Evolutionary conservation across 495 filamentous ascomycete genomes (phyloP).

Genomic region (Xylaria bambusicola): DNA sequence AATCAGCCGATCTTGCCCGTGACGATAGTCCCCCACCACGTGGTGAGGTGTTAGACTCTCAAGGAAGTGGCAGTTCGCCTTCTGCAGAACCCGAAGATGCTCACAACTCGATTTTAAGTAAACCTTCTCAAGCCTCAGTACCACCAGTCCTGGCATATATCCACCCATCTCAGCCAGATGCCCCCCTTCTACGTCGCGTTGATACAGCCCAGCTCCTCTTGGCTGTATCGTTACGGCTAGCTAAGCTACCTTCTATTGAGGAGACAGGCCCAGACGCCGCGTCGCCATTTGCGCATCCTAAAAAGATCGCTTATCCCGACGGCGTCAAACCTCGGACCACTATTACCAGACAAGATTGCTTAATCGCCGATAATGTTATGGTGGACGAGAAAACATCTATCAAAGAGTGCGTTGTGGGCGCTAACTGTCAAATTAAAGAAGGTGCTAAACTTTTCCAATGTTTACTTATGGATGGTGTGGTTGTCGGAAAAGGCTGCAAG

Average conservation of each 20-base stretch:
- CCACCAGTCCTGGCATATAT: conserved; percentile 81
- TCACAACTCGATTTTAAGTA: conserved; percentile 20
- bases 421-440: conserved; percentile 77
- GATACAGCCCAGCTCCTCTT: conserved; percentile 83
- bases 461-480: conserved; percentile 86
- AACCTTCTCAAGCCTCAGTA: conserved; percentile 37
- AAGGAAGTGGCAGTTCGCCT: conserved; percentile 32
- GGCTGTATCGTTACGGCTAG: conserved; percentile 78
- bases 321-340: conserved; percentile 74
- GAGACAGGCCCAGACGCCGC: conserved; percentile 57
- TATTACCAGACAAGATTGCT: conserved; percentile 71
- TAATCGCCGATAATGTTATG: conserved; percentile 83
- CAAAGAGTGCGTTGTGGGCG: conserved; percentile 84
- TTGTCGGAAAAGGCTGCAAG: conserved; percentile 73
- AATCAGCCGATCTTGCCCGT: conserved; percentile 16
- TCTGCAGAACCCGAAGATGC: conserved; percentile 22
- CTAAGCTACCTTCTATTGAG: conserved; percentile 69
- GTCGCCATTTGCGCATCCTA: conserved; percentile 70
- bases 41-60: conserved; percentile 24
- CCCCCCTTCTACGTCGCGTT: conserved; percentile 76
- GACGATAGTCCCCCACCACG: conserved; percentile 16
- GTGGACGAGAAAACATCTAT: conserved; percentile 81
- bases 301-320: conserved; percentile 79
- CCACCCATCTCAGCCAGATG: conserved; percentile 49
- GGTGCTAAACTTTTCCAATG: conserved; percentile 81